A percentile compares a stretch with the other conserved stretches of the same genome.
These are phyloP conservation scores for Backusella circina DNA, from an alignment of 192 early-diverging fungal genomes.

Conservation along the genomic window DNA sequence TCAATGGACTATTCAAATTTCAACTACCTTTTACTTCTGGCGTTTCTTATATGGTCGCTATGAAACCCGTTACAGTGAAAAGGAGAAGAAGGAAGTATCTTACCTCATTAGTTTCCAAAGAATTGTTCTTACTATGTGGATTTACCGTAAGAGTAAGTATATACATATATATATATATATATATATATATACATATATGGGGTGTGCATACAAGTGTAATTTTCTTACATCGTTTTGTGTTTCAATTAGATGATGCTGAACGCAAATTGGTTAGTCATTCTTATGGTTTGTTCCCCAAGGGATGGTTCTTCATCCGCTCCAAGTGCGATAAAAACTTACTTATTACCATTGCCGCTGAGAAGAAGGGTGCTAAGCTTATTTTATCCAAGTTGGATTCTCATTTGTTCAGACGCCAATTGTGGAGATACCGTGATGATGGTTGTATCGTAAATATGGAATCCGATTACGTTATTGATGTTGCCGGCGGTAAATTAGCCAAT, in stretches of 20 bases:
- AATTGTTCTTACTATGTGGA: slow-evolving; percentile 15
- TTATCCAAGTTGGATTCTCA: slow-evolving; percentile 20
- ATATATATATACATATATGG: neutral
- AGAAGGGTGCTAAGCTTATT: slow-evolving; percentile 28
- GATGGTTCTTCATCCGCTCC: slow-evolving; percentile 26
- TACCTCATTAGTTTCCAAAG: neutral
- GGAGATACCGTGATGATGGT: slow-evolving; percentile 22
- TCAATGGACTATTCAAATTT: slow-evolving; percentile 2
- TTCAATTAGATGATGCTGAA: neutral
- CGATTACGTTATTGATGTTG: slow-evolving; percentile 26
- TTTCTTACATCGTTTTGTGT: neutral
- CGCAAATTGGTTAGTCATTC: slow-evolving; percentile 13
- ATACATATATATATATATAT: neutral
- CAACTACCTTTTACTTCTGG: slow-evolving; percentile 16
- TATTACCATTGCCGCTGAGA: slow-evolving; percentile 2
- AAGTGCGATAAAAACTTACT: slow-evolving; percentile 16
- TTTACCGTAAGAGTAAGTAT: neutral
- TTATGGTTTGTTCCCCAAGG: slow-evolving; percentile 30
- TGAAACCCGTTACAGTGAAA: slow-evolving; percentile 6
- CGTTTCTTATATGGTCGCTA: slow-evolving; percentile 22
- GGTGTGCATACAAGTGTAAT: neutral
- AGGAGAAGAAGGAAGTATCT: slow-evolving; percentile 7
- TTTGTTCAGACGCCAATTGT: slow-evolving; percentile 22
- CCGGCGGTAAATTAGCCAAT: slow-evolving; percentile 12
- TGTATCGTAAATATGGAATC: slow-evolving; percentile 20